Evolutionary conservation across 371 early-diverging fungal species (phyloP).

Genomic region (Mortierella sp.): DNA sequence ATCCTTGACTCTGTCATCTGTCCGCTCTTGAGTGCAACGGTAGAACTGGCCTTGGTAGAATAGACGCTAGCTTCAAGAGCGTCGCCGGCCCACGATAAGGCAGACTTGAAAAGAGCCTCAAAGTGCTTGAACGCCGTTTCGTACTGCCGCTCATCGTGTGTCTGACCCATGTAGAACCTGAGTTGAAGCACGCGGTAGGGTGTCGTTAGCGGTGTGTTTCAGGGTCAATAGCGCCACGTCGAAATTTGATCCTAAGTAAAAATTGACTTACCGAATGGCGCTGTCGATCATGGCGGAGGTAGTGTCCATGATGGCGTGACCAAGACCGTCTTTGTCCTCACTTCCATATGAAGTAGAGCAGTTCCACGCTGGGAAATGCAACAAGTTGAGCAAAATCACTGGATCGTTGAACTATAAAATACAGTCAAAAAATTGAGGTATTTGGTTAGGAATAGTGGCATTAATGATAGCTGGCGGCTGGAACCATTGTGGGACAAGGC

Average conservation of each 20-base stretch:
- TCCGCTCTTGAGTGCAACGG: not conserved
- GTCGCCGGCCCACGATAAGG: conserved; percentile 18
- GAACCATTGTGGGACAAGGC: not conserved
- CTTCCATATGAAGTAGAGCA: conserved; percentile 33
- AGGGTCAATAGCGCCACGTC: not conserved
- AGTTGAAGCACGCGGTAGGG: not conserved
- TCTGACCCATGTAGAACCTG: conserved; percentile 38
- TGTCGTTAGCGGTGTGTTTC: not conserved
- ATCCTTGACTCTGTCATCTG: conserved; percentile 27
- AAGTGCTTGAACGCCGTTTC: conserved; percentile 26
- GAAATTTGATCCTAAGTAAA: too few species aligned
- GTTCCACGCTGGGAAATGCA: conserved; percentile 28
- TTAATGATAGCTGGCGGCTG: too few species aligned
- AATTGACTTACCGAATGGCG: conserved; percentile 16
- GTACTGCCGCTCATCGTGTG: conserved; percentile 21
- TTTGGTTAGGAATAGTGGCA: too few species aligned
- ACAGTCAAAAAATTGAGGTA: too few species aligned
- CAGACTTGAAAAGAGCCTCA: conserved; percentile 16
- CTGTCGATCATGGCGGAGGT: conserved; percentile 36
- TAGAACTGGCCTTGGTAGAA: not conserved
- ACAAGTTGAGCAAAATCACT: conserved; percentile 19
- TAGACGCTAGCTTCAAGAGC: conserved; percentile 17
- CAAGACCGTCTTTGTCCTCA: conserved; percentile 31
- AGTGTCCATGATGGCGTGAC: conserved; percentile 26
- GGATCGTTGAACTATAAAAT: conserved; percentile 55